Conservation (phyloP, 2,329 filamentous ascomycete genomes). For the Neonectria magnoliae region DNA sequence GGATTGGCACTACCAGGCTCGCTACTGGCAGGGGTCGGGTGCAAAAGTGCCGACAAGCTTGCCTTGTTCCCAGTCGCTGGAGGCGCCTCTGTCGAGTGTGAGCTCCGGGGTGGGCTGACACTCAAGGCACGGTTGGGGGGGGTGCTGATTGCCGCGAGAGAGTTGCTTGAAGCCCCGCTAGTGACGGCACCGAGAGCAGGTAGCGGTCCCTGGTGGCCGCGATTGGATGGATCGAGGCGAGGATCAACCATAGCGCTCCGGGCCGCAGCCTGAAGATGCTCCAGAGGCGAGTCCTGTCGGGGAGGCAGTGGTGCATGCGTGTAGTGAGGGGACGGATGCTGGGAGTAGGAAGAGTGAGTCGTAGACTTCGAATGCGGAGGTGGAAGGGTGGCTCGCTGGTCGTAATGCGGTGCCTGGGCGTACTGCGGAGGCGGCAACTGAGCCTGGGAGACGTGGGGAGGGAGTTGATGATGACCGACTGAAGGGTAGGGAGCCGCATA, state of each 20-base stretch:
- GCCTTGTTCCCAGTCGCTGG: slow-evolving; percentile 49
- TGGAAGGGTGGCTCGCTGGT: slow-evolving; percentile 52
- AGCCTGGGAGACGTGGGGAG: slow-evolving; percentile 44
- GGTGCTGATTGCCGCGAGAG: slow-evolving; percentile 48
- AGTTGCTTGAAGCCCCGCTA: slow-evolving; percentile 40
- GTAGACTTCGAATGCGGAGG: slow-evolving; percentile 48
- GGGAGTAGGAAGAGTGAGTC: slow-evolving; percentile 42
- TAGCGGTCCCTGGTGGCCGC: slow-evolving; percentile 56
- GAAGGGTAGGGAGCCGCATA: slow-evolving; percentile 53
- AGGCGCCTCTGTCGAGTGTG: slow-evolving; percentile 48
- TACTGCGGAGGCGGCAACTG: slow-evolving; percentile 42
- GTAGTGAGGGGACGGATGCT: slow-evolving; percentile 43
- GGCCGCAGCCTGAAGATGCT: slow-evolving; percentile 56
- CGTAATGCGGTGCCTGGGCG: slow-evolving; percentile 43
- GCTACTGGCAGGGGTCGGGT: slow-evolving; percentile 59
- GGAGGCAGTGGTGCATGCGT: slow-evolving; percentile 50
- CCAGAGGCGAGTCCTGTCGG: slow-evolving; percentile 54
- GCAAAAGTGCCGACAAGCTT: slow-evolving; percentile 61
- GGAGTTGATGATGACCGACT: slow-evolving; percentile 36
- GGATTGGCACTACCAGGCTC: slow-evolving; percentile 58
- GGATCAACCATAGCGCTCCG: slow-evolving; percentile 55
- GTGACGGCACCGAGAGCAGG: slow-evolving; percentile 53
- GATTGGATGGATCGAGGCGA: slow-evolving; percentile 47
- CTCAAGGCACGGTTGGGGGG: slow-evolving; percentile 59
- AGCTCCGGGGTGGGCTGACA: slow-evolving; percentile 58